Conservation (phyloP, 1,284 basidiomycete genomes). For the Boletus semigastroideus region DNA sequence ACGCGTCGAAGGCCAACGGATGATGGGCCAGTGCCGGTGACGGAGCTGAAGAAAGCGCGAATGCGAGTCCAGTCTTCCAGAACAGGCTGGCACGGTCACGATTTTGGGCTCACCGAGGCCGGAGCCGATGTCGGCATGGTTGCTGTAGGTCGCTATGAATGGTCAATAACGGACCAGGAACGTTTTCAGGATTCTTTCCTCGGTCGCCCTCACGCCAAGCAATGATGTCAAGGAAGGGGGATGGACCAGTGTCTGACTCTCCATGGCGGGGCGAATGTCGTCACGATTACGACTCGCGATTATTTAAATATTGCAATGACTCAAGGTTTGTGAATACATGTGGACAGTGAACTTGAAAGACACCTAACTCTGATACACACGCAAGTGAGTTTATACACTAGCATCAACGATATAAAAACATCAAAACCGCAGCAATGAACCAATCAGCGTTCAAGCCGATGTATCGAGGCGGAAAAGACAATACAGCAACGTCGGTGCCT, state of each 20-base stretch:
- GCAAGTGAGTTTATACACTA: not conserved
- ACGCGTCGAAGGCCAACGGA: too few relatives aligned
- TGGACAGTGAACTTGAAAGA: too few relatives aligned
- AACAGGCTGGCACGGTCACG: too few relatives aligned
- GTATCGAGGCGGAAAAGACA: conserved; percentile 36
- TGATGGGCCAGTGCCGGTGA: too few relatives aligned
- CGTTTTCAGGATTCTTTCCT: not conserved
- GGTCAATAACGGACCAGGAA: not conserved
- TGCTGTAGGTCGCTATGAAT: not conserved
- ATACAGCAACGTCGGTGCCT: conserved; percentile 32
- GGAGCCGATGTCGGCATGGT: not conserved
- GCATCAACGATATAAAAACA: conserved; percentile 12
- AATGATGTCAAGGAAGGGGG: not conserved
- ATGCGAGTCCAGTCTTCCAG: too few relatives aligned
- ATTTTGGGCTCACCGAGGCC: too few relatives aligned
- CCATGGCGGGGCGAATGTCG: not conserved
- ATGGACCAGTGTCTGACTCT: not conserved
- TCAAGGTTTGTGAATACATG: too few relatives aligned
- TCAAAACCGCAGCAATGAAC: not conserved
- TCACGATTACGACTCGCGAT: too few relatives aligned
- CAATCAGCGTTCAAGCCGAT: conserved; percentile 19
- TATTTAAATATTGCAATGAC: too few relatives aligned
- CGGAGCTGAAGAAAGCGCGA: too few relatives aligned
- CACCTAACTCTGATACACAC: not conserved
- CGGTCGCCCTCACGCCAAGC: not conserved